A percentile compares a stretch with the other conserved stretches of the same genome.
Conservation (phyloP, 805 yeast genomes). For the Spathaspora girioi region DNA sequence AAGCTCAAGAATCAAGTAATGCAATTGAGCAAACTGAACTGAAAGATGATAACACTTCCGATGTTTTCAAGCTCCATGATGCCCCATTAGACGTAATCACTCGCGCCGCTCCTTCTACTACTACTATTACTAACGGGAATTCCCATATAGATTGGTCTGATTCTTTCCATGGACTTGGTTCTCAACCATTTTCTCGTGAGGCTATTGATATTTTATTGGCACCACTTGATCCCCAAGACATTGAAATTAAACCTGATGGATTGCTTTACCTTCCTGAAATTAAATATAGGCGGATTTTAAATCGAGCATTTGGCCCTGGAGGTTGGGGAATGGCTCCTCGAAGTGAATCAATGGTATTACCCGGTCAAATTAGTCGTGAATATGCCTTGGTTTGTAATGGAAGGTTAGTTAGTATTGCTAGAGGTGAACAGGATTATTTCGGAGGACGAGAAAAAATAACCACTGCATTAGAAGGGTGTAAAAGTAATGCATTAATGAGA, state of each 20-base stretch:
- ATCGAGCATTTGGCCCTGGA: slow-evolving; percentile 95
- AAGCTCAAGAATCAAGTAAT: background rate
- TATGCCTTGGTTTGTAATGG: slow-evolving; percentile 87
- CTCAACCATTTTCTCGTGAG: slow-evolving; percentile 64
- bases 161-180: slow-evolving; percentile 83
- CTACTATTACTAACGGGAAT: background rate
- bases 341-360: slow-evolving; percentile 75
- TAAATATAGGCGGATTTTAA: slow-evolving; percentile 85
- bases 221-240: slow-evolving; percentile 63
- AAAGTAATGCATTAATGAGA: slow-evolving; percentile 94
- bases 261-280: slow-evolving; percentile 89
- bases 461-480: slow-evolving; percentile 96
- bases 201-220: slow-evolving; percentile 59
- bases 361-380: slow-evolving; percentile 78
- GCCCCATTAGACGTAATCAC: background rate
- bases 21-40: background rate
- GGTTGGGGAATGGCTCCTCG: slow-evolving; percentile 98
- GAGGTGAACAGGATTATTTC: slow-evolving; percentile 95
- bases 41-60: background rate
- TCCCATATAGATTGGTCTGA: slow-evolving; percentile 68
- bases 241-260: slow-evolving; percentile 96
- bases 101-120: background rate
- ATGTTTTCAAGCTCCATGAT: background rate
- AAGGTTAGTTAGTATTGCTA: slow-evolving; percentile 80
- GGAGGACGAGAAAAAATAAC: slow-evolving; percentile 78